Base-by-base conservation (phyloP, 371 early-diverging fungal genomes). In the Coemansia sp. region DNA sequence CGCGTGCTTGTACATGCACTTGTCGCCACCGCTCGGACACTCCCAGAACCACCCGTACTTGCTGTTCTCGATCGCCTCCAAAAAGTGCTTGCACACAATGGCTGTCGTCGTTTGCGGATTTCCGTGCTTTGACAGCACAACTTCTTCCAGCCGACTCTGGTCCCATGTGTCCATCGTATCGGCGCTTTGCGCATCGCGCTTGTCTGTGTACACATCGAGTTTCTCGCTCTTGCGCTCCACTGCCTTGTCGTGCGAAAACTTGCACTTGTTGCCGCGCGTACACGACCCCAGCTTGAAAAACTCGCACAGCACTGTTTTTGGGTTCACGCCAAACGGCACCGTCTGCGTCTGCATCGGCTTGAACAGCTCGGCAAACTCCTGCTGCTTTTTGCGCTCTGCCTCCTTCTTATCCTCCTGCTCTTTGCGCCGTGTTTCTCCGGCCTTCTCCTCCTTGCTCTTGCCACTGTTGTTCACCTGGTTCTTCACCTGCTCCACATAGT, bases 11-110 rank as follows among this genome's bases (percentile, higher is more conserved):
- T 98, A 98, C 84, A 92, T 94, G 87, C 98, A 98, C 64, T 85
- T 84, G 84, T 83, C 84, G 84, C 91, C 92, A 70, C 93, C 94
- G 67, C 92, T 91, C 5, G 96, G 98, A 83, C 99, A 99, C 66
- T 93, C 93, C 99, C 99, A 99, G 85, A 96, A 97, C 94, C 95
- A 96, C 61, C 96, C 98, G 81, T 98, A 98, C 84, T 98, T 98
- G 77, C 90, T 83, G 61, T 85, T 84, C 78, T 99, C 98, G 63
- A 99, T 93, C n/a, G 99, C 99, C 75, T 99, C 98, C 85, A 99
- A 87, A 78, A 99, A 97, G 85, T 84, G 91, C 84, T 97, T 98
- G 88, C 99, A 99, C n/a, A 99, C 98, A 83, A 97, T 96, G 69
- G 92, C 95, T 4, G 98, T 98, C 12, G 94, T 91, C 18, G 93